Conservation (phyloP, 305 asterid genomes). For the Fraxinus ornus region DNA sequence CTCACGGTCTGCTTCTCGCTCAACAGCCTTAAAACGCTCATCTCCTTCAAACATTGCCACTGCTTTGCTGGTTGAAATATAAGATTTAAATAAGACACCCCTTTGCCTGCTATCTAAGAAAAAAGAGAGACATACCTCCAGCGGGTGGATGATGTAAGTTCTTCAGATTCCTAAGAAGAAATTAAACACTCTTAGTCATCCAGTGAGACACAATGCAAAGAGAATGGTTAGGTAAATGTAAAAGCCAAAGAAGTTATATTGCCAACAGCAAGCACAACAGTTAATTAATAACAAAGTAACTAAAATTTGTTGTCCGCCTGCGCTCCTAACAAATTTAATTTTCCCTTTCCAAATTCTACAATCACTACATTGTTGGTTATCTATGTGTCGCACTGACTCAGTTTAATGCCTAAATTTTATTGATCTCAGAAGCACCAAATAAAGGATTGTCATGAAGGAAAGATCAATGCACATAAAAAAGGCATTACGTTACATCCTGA, state of each 20-base stretch:
- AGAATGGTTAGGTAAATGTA: slow-evolving; percentile 3
- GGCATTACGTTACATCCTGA: neutral
- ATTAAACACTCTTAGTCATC: slow-evolving; percentile 29
- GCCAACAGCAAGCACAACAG: slow-evolving; percentile 7
- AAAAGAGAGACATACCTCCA: slow-evolving; percentile 67
- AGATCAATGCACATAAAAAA: neutral
- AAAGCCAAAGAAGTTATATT: neutral
- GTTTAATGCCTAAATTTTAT: neutral
- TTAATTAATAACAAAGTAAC: neutral
- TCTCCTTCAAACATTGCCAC: slow-evolving; percentile 88
- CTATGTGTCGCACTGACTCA: neutral
- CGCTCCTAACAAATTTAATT: neutral
- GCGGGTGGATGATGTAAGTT: slow-evolving; percentile 83
- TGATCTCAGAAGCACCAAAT: slow-evolving; percentile 14
- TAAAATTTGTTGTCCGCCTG: neutral
- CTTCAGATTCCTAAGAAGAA: slow-evolving; percentile 75
- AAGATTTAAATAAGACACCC: slow-evolving; percentile 26
- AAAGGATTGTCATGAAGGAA: neutral
- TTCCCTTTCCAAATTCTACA: neutral
- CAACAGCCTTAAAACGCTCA: slow-evolving; percentile 92
- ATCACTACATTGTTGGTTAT: neutral
- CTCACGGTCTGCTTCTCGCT: slow-evolving; percentile 87
- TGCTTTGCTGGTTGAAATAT: slow-evolving; percentile 69
- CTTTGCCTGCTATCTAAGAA: slow-evolving; percentile 8
- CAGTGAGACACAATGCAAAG: slow-evolving; percentile 3